Base-by-base conservation (phyloP, 257 asterid genomes). In the Verbascum thapsus region DNA sequence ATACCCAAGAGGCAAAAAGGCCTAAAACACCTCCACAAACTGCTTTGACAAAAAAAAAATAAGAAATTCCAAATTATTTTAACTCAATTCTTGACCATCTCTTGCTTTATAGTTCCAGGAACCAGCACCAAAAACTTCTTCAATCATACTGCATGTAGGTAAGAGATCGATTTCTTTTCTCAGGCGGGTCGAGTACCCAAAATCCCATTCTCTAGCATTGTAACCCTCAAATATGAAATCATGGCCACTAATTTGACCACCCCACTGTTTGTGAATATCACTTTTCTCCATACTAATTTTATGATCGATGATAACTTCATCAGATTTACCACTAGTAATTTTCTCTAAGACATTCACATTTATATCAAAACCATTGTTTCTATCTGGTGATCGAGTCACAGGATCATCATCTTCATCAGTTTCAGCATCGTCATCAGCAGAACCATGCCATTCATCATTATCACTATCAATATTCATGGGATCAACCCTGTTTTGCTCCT, bases 391-490 rank as follows among this genome's bases (percentile, higher is more conserved):
- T 26, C 5, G 32, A 26, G 5, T 5, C 32, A 26, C 32, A 5
- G 32, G 5, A 26, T 26, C 32, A 26, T 26, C 32, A 26, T 26
- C 32, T 26, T 26, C 32, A 26, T 26, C 32, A 26, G 5, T 26
- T 26, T 26, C 32, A 2, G 32, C 32, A 2, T 26, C 32, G 5
- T 2, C 2, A 26, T 26, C 32, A 26, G 2, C 32, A 26, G 32
- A 1, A 1, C 32, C 32, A 5, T 26, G 32, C 32, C 32, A 26
- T 53, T 92, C 90, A 64, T 89, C 96, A 43, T 89, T 81, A 5
- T 92, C 99, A 50, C 99, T 89, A 51, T 89, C 97, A 10, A 90
- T 82, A 43, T 82, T 85, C 85, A 83, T 51, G 15, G 77, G 50
- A 53, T 71, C 71, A 41, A 79, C 76, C 53, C 97, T 78, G 71